phyloP scores from a whole-genome alignment of 2,329 filamentous ascomycete species.

The Xylaria digitata region DNA sequence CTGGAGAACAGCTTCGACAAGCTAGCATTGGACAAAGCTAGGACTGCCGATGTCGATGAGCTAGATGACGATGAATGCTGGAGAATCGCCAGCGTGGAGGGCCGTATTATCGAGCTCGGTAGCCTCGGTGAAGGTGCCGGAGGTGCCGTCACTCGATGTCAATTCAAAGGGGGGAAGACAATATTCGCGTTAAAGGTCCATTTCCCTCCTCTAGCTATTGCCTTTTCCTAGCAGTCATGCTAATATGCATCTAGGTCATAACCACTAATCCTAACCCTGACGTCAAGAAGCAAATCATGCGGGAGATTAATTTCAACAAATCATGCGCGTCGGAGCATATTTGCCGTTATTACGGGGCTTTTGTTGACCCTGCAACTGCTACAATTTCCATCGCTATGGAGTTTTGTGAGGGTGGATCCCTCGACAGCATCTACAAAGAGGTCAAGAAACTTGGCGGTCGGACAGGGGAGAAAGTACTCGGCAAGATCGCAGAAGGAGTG shows the following conservation, averaged over 20 bases:
- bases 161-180: slow-evolving; percentile 89
- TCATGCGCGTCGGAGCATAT: slow-evolving; percentile 96
- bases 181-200: slow-evolving; percentile 94
- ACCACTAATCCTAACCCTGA: slow-evolving; percentile 98
- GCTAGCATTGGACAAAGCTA: slow-evolving; percentile 82
- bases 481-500: slow-evolving; percentile 96
- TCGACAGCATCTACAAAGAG: slow-evolving; percentile 97
- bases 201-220: background rate
- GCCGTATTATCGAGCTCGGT: slow-evolving; percentile 87
- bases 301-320: slow-evolving; percentile 97
- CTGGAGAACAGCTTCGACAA: slow-evolving; percentile 80
- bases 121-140: slow-evolving; percentile 94
- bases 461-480: slow-evolving; percentile 95
- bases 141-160: slow-evolving; percentile 91
- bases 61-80: slow-evolving; percentile 89
- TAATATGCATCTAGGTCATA: slow-evolving; percentile 76
- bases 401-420: slow-evolving; percentile 94
- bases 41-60: slow-evolving; percentile 90
- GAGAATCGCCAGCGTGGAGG: slow-evolving; percentile 90
- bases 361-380: slow-evolving; percentile 93
- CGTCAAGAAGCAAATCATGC: slow-evolving; percentile 97
- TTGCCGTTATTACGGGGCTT: slow-evolving; percentile 96
- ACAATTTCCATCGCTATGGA: slow-evolving; percentile 99
- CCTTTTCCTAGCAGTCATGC: slow-evolving; percentile 30
- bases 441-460: slow-evolving; percentile 94